phyloP scores from a whole-genome alignment of 2,329 filamentous ascomycete genomes.

The Pseudogymnoascus sp. region DNA sequence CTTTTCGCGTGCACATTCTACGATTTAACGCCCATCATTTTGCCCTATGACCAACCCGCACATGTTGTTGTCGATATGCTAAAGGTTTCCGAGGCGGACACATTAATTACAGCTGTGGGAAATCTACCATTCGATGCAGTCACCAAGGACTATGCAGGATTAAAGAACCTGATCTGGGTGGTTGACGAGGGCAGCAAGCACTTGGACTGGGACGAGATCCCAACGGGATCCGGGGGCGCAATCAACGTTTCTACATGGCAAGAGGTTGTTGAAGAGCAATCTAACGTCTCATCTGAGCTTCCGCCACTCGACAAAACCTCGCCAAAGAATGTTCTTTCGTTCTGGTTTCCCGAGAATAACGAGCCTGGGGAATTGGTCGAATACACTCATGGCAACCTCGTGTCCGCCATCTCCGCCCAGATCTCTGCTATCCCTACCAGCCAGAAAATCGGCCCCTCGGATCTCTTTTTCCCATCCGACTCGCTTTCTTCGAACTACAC shows the following conservation, averaged over 20 bases:
- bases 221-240: constrained; percentile 64
- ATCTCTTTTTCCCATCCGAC: constrained; percentile 80
- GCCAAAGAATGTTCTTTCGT: constrained; percentile 53
- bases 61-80: constrained; percentile 66
- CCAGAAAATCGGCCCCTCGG: constrained; percentile 65
- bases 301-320: constrained; percentile 51
- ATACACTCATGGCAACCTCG: constrained; percentile 77
- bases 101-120: constrained; percentile 76
- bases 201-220: constrained; percentile 91
- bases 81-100: constrained; percentile 66
- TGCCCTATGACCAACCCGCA: constrained; percentile 74
- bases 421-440: constrained; percentile 66
- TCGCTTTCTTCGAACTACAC: constrained; percentile 73
- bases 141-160: constrained; percentile 57
- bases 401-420: constrained; percentile 76
- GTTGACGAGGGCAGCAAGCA: constrained; percentile 85
- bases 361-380: constrained; percentile 64
- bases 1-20: constrained; percentile 90
- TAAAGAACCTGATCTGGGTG: constrained; percentile 83
- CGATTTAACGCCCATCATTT: constrained; percentile 65
- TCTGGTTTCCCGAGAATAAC: constrained; percentile 53
- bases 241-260: constrained; percentile 90
- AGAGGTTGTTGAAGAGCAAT: constrained; percentile 68
- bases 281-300: constrained; percentile 52
- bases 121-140: constrained; percentile 75